A percentile compares a stretch with the other conserved stretches of the same genome.
Conservation (phyloP, 2,329 filamentous ascomycete species). For the Fusarium caatingaense region DNA sequence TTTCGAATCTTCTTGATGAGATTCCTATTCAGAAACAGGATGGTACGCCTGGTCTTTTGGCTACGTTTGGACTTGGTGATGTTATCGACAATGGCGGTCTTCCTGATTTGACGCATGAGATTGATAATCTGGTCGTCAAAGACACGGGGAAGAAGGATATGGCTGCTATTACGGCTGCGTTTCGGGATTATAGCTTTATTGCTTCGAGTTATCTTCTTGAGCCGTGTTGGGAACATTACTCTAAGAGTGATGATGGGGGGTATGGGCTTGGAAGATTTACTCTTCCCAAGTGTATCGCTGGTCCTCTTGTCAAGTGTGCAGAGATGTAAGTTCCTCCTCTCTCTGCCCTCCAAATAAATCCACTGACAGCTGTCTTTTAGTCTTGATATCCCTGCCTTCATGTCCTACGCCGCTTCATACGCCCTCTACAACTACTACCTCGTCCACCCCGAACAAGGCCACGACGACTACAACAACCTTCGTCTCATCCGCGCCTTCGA, state of each 20-base stretch:
- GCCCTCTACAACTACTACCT: conserved; percentile 76
- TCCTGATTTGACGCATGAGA: conserved; percentile 34
- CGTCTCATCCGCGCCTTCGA: conserved; percentile 93
- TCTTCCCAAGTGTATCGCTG: conserved; percentile 38
- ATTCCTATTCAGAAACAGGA: conserved; percentile 39
- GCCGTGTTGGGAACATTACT: conserved; percentile 36
- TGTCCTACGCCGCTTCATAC: conserved; percentile 69
- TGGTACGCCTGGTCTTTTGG: conserved; percentile 24
- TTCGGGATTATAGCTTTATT: conserved; percentile 36
- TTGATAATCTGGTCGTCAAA: conserved; percentile 31
- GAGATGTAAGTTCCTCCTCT: conserved; percentile 22
- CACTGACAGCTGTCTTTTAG: conserved; percentile 17
- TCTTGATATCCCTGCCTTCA: conserved; percentile 37
- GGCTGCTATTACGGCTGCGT: conserved; percentile 35
- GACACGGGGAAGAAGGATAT: conserved; percentile 23
- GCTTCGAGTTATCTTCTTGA: conserved; percentile 36
- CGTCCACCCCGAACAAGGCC: conserved; percentile 65
- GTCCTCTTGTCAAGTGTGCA: conserved; percentile 35
- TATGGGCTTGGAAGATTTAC: conserved; percentile 31
- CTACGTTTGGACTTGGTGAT: conserved; percentile 32
- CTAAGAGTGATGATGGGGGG: conserved; percentile 21
- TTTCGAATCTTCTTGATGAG: conserved; percentile 31
- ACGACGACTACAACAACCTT: conserved; percentile 74
- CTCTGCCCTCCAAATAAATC: too few species aligned
- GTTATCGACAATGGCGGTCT: conserved; percentile 30